Conservation (phyloP, 139 green algal species). For the Trebouxia sp. region DNA sequence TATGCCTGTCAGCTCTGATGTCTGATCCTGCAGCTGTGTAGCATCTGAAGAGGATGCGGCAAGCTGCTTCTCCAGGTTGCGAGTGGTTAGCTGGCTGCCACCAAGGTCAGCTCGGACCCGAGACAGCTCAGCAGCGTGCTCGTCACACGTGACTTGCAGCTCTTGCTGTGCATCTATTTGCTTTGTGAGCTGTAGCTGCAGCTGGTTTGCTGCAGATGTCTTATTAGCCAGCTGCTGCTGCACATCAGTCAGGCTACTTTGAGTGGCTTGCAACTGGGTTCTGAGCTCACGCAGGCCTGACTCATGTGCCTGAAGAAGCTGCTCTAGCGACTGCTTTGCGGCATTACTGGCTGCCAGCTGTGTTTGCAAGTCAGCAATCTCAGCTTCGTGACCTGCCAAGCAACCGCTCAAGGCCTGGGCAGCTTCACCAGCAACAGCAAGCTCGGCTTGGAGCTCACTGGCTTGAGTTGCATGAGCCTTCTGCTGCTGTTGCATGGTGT, state of each 20-base stretch:
- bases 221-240: not conserved
- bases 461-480: not conserved
- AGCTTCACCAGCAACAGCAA: not conserved
- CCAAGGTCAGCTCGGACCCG: not conserved
- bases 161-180: not conserved
- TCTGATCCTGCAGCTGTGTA: not conserved
- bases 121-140: not conserved
- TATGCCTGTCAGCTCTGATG: not conserved
- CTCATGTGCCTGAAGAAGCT: not conserved
- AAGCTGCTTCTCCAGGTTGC: conserved; percentile 9
- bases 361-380: not conserved
- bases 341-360: not conserved
- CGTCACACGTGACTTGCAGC: not conserved
- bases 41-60: not conserved
- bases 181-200: conserved; percentile 5
- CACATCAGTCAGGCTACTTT: not conserved
- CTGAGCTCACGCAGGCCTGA: not conserved
- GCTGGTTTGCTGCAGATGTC: not conserved
- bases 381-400: not conserved
- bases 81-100: not conserved
- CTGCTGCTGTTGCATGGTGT: conserved; percentile 3
- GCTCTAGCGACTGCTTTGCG: conserved; percentile 17
- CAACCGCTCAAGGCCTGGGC: not conserved
- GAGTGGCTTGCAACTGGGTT: not conserved
- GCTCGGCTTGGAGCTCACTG: conserved; percentile 8